Conservation (phyloP, 257 asterid species). For the Marsdenia floribunda region DNA sequence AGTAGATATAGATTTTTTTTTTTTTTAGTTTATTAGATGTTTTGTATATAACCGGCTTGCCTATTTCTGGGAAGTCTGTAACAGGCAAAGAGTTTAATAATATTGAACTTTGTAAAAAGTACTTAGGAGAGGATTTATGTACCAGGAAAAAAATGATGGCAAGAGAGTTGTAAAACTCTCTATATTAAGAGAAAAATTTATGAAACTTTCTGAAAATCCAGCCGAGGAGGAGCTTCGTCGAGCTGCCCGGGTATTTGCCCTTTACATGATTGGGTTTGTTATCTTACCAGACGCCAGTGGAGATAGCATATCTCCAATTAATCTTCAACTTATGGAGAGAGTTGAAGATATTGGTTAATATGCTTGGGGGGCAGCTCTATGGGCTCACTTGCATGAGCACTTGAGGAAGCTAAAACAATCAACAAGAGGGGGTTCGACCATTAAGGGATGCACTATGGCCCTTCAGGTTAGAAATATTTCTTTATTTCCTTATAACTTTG, state of each 20-base stretch:
- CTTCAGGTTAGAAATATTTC: background rate
- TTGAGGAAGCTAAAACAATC: background rate
- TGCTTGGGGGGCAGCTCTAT: background rate
- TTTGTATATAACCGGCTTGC: background rate
- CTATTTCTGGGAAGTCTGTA: background rate
- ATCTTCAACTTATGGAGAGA: background rate
- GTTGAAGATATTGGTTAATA: background rate
- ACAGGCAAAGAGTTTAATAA: background rate
- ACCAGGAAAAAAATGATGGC: background rate
- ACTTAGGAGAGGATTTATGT: background rate
- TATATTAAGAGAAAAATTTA: background rate
- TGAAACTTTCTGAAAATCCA: background rate
- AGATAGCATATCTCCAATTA: background rate
- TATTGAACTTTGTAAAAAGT: no score
- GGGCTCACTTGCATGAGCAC: background rate
- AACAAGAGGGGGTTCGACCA: background rate
- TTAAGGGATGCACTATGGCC: background rate
- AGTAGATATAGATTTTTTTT: background rate
- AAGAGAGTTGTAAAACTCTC: background rate
- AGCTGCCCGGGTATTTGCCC: background rate
- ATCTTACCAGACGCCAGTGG: background rate
- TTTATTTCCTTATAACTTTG: background rate
- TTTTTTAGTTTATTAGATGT: background rate
- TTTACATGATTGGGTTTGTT: background rate
- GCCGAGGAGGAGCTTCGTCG: background rate